Conservation (phyloP, 495 filamentous ascomycete species). For the Aspergillus asperescens region DNA sequence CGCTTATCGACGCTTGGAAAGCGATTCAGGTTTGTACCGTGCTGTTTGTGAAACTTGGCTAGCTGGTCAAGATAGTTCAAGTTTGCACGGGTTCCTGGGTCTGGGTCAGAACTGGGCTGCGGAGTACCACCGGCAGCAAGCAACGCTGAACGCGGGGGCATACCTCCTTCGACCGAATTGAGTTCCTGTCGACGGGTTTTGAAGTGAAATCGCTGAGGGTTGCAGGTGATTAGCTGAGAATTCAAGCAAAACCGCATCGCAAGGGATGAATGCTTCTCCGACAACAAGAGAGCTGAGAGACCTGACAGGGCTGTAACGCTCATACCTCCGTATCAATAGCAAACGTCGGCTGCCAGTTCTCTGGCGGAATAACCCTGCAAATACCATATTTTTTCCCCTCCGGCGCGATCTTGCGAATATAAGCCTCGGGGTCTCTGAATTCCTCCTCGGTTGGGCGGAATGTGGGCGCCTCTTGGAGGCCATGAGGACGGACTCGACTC, state of each 20-base stretch:
- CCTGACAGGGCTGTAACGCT: neutral
- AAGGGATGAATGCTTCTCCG: constrained; percentile 3
- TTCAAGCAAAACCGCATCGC: neutral
- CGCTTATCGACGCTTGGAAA: constrained; percentile 97
- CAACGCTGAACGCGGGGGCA: constrained; percentile 41
- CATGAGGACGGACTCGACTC: constrained; percentile 74
- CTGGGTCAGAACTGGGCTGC: constrained; percentile 34
- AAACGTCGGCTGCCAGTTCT: constrained; percentile 89
- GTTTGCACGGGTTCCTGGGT: constrained; percentile 83
- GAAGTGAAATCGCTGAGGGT: constrained; percentile 83
- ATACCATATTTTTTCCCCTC: constrained; percentile 84
- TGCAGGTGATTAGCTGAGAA: constrained; percentile 9
- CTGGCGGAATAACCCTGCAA: constrained; percentile 90
- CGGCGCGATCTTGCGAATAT: constrained; percentile 80
- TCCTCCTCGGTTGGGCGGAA: constrained; percentile 89
- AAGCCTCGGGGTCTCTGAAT: constrained; percentile 88
- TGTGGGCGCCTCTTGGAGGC: constrained; percentile 83
- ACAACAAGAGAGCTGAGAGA: neutral
- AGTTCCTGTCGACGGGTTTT: constrained; percentile 94
- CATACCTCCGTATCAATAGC: constrained; percentile 95
- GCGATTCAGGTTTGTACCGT: constrained; percentile 88
- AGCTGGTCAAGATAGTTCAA: constrained; percentile 94
- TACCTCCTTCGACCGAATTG: constrained; percentile 98
- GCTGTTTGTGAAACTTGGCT: constrained; percentile 93
- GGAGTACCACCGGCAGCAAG: constrained; percentile 33